phyloP scores from a whole-genome alignment of 345 rosid genomes.

The Camelina laxa region DNA sequence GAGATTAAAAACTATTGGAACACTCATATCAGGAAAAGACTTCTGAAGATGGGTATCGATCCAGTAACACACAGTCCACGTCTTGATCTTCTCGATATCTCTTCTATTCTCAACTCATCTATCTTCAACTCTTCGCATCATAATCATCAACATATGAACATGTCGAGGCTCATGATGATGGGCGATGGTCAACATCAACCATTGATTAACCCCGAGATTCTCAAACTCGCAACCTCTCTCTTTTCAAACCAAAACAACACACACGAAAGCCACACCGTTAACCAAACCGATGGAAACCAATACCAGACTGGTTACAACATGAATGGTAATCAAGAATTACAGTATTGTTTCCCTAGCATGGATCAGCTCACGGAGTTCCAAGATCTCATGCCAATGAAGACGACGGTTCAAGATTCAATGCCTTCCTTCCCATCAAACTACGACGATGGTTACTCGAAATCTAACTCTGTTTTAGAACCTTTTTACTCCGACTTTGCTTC shows the following conservation, averaged over 20 bases:
- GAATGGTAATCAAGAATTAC: conserved; percentile 46
- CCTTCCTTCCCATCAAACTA: conserved; percentile 31
- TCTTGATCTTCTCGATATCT: conserved; percentile 62
- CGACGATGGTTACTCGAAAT: conserved; percentile 33
- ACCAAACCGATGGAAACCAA: conserved; percentile 40
- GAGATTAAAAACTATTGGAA: conserved; percentile 94
- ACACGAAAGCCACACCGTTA: conserved; percentile 19
- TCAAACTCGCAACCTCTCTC: conserved; percentile 42
- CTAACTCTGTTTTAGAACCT: conserved; percentile 45
- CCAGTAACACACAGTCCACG: conserved; percentile 83
- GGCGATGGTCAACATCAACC: conserved; percentile 29
- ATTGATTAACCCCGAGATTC: conserved; percentile 38
- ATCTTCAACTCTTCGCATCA: conserved; percentile 39
- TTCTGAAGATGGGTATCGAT: conserved; percentile 81
- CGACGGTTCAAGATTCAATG: conserved; percentile 24
- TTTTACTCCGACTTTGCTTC: conserved; percentile 45
- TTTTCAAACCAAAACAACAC: conserved; percentile 39
- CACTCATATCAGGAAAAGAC: conserved; percentile 78
- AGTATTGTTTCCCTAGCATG: conserved; percentile 41
- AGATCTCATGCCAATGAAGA: conserved; percentile 14
- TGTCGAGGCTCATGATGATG: conserved; percentile 46
- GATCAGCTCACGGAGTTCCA: conserved; percentile 28
- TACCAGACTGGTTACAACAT: conserved; percentile 44
- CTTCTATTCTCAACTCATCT: conserved; percentile 50
- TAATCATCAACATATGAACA: conserved; percentile 28